phyloP scores from a whole-genome alignment of 768 basidiomycete genomes.

The Amanita rimosa region DNA sequence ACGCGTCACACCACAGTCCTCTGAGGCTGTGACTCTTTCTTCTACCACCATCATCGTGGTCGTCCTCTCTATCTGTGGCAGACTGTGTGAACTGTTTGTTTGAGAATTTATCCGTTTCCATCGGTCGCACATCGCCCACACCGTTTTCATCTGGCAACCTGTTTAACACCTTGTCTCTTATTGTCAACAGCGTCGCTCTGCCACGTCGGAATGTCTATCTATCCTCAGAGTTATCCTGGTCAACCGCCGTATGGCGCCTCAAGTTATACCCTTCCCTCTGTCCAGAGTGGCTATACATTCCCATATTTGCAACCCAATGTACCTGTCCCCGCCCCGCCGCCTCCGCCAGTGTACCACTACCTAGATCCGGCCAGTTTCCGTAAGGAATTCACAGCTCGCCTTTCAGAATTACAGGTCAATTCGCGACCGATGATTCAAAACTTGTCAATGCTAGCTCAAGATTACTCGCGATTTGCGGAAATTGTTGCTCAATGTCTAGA shows the following conservation, averaged over 20 bases:
- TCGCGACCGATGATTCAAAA: constrained; percentile 91
- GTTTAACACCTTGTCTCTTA: constrained; percentile 8
- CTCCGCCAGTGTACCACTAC: constrained; percentile 27
- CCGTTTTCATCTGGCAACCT: constrained; percentile 17
- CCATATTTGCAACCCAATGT: constrained; percentile 23
- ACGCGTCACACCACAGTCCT: constrained; percentile 7
- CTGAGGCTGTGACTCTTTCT: constrained; percentile 13
- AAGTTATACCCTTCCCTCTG: constrained; percentile 32
- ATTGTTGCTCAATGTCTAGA: constrained; percentile 78
- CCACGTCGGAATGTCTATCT: constrained; percentile 40
- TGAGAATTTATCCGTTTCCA: constrained; percentile 25
- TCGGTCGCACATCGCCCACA: constrained; percentile 8
- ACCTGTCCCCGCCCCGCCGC: constrained; percentile 24
- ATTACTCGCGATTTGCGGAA: constrained; percentile 66
- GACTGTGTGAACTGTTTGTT: constrained; percentile 33
- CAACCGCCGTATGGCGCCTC: constrained; percentile 41
- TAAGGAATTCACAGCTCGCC: constrained; percentile 63
- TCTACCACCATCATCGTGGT: constrained; percentile 27
- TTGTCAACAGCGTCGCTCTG: not conserved
- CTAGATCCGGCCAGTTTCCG: constrained; percentile 66
- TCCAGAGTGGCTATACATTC: constrained; percentile 31
- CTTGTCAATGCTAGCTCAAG: constrained; percentile 87
- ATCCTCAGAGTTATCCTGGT: constrained; percentile 52
- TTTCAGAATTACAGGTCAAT: constrained; percentile 83
- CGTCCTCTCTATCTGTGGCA: constrained; percentile 26